A percentile compares a stretch with the other conserved stretches of the same genome.
Evolutionary conservation across 1,139 yeast genomes (phyloP).

Genomic region (Geotrichum carabidarum): DNA sequence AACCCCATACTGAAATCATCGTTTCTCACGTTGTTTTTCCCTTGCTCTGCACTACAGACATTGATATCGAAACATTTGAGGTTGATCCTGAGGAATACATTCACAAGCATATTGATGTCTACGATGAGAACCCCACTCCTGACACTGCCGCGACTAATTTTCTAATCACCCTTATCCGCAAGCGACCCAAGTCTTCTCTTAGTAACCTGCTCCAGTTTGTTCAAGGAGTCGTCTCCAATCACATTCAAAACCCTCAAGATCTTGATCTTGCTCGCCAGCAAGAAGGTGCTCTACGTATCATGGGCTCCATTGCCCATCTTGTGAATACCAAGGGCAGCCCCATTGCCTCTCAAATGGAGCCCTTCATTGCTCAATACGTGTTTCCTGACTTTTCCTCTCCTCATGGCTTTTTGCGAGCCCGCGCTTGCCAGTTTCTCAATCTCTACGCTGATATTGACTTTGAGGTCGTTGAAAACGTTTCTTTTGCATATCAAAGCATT

Average conservation of each 20-base stretch:
- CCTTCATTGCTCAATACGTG: constrained; percentile 56
- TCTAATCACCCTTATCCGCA: constrained; percentile 62
- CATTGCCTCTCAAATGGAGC: constrained; percentile 60
- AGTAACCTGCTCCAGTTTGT: constrained; percentile 63
- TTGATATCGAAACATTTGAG: constrained; percentile 69
- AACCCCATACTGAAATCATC: constrained; percentile 63
- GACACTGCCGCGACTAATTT: constrained; percentile 81
- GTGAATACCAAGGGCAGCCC: constrained; percentile 55
- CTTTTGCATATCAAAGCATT: constrained; percentile 60
- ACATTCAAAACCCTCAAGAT: constrained; percentile 42
- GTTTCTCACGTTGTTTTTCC: constrained; percentile 76
- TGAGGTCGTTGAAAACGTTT: constrained; percentile 46
- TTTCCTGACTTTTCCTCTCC: constrained; percentile 65
- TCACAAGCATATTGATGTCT: constrained; percentile 67
- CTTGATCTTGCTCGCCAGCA: constrained; percentile 61
- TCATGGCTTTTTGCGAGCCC: constrained; percentile 71
- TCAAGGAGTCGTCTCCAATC: constrained; percentile 48
- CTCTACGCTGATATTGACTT: constrained; percentile 63
- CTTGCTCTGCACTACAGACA: constrained; percentile 63
- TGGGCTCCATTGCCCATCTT: constrained; percentile 65
- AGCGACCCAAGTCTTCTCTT: constrained; percentile 57
- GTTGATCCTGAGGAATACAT: constrained; percentile 89
- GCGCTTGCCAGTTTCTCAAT: constrained; percentile 74
- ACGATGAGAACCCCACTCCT: constrained; percentile 67
- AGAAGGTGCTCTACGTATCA: constrained; percentile 75